Conservation (phyloP, 192 early-diverging fungal species). For the Gaertneriomyces sp. region DNA sequence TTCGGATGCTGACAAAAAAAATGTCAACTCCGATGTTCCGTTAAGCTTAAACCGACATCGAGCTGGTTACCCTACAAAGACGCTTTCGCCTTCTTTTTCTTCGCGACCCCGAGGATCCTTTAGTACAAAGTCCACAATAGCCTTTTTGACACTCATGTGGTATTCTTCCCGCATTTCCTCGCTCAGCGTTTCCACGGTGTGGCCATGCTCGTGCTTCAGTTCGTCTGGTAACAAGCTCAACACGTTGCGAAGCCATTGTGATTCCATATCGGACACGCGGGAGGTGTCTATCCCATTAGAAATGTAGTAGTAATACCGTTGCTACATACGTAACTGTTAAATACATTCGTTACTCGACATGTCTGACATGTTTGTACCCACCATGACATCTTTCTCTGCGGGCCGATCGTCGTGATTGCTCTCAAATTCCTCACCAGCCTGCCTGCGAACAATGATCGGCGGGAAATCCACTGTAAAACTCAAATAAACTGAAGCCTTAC, state of each 20-base stretch:
- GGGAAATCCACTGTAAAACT: not conserved
- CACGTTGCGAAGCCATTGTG: slow-evolving; percentile 56
- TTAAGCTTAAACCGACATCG: not conserved
- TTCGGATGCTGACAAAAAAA: slow-evolving; percentile 33
- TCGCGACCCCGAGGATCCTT: slow-evolving; percentile 48
- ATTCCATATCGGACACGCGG: slow-evolving; percentile 62
- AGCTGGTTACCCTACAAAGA: slow-evolving; percentile 42
- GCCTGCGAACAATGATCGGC: slow-evolving; percentile 22
- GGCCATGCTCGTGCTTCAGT: slow-evolving; percentile 43
- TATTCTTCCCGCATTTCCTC: slow-evolving; percentile 64
- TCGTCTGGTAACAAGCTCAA: slow-evolving; percentile 43
- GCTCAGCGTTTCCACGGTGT: slow-evolving; percentile 37
- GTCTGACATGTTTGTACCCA: not conserved
- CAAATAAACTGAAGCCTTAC: slow-evolving; percentile 17
- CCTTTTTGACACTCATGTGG: slow-evolving; percentile 65
- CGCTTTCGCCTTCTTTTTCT: slow-evolving; percentile 22
- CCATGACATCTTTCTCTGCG: slow-evolving; percentile 44
- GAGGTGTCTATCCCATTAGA: slow-evolving; percentile 62
- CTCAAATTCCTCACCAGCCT: slow-evolving; percentile 29
- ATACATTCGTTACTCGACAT: not conserved
- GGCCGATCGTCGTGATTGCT: slow-evolving; percentile 13
- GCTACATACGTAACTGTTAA: slow-evolving; percentile 32
- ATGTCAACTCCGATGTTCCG: not conserved
- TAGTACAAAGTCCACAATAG: slow-evolving; percentile 66
- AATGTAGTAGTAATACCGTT: slow-evolving; percentile 67